Conservation (phyloP, 805 yeast species). For the Teunomyces aglyptinius region DNA sequence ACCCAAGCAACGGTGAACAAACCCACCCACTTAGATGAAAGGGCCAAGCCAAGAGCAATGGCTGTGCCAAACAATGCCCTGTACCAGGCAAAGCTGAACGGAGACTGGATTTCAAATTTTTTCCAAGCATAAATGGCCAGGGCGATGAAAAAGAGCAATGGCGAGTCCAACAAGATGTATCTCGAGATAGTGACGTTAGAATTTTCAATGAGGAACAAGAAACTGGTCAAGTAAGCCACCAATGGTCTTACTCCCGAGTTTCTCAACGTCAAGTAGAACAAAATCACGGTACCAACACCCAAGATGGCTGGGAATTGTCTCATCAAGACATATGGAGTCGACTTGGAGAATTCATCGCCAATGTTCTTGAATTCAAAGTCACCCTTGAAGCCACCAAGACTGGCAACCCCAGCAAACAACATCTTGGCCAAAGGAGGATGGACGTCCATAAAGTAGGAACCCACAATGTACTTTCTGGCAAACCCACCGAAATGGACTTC, state of each 20-base stretch:
- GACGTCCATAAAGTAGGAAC: constrained; percentile 67
- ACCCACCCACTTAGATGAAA: constrained; percentile 83
- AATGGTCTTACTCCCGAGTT: constrained; percentile 67
- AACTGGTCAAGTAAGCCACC: constrained; percentile 56
- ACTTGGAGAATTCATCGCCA: constrained; percentile 59
- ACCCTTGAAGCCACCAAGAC: constrained; percentile 69
- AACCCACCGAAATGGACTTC: constrained; percentile 98
- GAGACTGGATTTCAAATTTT: constrained; percentile 61
- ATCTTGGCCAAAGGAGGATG: constrained; percentile 81
- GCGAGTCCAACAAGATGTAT: constrained; percentile 73
- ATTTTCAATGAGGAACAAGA: constrained; percentile 62
- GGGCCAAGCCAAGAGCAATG: constrained; percentile 68
- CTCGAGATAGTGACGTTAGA: constrained; percentile 70
- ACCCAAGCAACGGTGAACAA: constrained; percentile 78
- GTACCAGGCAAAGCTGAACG: constrained; percentile 59
- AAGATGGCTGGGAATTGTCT: constrained; percentile 65
- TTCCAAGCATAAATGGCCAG: constrained; percentile 63
- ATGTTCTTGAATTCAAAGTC: constrained; percentile 64
- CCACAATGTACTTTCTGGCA: constrained; percentile 73
- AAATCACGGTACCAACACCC: constrained; percentile 66
- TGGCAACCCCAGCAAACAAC: constrained; percentile 69
- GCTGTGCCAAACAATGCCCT: constrained; percentile 64
- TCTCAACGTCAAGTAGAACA: constrained; percentile 67
- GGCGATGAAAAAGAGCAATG: constrained; percentile 74
- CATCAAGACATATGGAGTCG: constrained; percentile 66